These are phyloP conservation scores for Sequoia sempervirens DNA, from an alignment of 75 land plant species.

Conservation along the genomic window DNA sequence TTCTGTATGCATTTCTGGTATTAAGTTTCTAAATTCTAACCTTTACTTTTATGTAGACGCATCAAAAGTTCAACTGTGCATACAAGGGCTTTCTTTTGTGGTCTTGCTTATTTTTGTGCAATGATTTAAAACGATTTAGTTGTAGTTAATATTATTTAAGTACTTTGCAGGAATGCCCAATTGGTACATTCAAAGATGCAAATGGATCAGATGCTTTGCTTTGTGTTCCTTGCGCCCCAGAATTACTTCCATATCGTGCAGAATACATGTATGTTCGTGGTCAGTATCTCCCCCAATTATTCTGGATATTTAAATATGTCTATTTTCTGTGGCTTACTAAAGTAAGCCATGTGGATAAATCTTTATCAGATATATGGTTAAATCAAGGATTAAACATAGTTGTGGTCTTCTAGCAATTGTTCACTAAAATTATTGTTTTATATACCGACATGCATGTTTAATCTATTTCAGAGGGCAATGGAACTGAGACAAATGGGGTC, in stretches of 20 bases:
- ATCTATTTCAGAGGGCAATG: background rate
- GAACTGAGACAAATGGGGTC: background rate
- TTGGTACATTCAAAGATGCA: slow-evolving; percentile 84
- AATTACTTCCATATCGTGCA: slow-evolving; percentile 70
- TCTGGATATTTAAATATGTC: background rate
- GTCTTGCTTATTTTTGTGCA: background rate
- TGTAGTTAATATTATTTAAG: background rate
- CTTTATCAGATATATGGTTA: background rate
- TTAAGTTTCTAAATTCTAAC: background rate
- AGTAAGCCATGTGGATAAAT: background rate
- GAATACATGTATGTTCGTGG: slow-evolving; percentile 72
- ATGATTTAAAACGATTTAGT: background rate
- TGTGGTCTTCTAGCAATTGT: background rate
- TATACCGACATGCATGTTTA: background rate
- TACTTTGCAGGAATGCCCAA: slow-evolving; percentile 77
- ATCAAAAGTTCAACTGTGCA: background rate
- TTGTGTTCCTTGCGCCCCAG: slow-evolving; percentile 70
- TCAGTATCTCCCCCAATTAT: slow-evolving; percentile 10
- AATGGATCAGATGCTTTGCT: slow-evolving; percentile 67
- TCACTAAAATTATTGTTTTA: background rate
- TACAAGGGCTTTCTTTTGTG: background rate
- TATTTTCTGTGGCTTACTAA: background rate
- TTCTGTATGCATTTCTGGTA: background rate
- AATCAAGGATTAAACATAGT: background rate
- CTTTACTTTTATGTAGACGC: background rate